Evolutionary conservation across 371 early-diverging fungal genomes (phyloP).

Genomic region (Lichtheimia ramosa): DNA sequence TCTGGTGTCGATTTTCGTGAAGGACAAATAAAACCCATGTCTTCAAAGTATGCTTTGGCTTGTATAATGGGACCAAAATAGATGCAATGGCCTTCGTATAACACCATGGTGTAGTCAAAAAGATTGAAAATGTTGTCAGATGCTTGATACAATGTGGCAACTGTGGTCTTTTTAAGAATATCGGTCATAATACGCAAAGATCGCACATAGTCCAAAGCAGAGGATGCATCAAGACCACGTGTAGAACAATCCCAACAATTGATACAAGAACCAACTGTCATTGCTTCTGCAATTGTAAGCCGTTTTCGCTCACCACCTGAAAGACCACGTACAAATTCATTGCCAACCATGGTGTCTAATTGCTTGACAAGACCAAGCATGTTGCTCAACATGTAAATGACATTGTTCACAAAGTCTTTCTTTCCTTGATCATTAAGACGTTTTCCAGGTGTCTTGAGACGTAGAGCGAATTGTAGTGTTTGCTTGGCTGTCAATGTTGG

Average conservation of each 20-base stretch:
- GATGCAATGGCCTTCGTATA: slow-evolving; percentile 58
- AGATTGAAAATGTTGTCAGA: slow-evolving; percentile 58
- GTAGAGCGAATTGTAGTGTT: slow-evolving; percentile 50
- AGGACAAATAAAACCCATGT: slow-evolving; percentile 55
- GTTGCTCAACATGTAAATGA: slow-evolving; percentile 36
- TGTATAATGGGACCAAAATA: slow-evolving; percentile 56
- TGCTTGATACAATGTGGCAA: slow-evolving; percentile 58
- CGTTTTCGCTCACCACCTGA: slow-evolving; percentile 79
- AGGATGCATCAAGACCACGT: slow-evolving; percentile 74
- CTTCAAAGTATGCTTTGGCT: slow-evolving; percentile 51
- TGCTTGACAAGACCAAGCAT: slow-evolving; percentile 56
- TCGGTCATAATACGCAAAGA: slow-evolving; percentile 54
- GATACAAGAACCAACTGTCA: slow-evolving; percentile 57
- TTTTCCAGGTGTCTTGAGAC: slow-evolving; percentile 41
- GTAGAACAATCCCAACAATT: slow-evolving; percentile 72
- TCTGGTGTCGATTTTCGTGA: slow-evolving; percentile 67
- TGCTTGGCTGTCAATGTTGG: slow-evolving; percentile 50
- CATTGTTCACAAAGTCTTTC: slow-evolving; percentile 15
- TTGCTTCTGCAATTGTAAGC: slow-evolving; percentile 67
- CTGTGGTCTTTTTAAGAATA: slow-evolving; percentile 50
- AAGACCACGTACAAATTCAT: slow-evolving; percentile 63
- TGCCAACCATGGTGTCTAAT: slow-evolving; percentile 67
- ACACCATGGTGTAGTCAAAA: slow-evolving; percentile 61
- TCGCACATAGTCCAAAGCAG: slow-evolving; percentile 63
- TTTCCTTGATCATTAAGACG: slow-evolving; percentile 31